A percentile compares a stretch with the other conserved stretches of the same genome.
phyloP scores from a whole-genome alignment of 106 monocot species.

The Gastrodia elata region DNA sequence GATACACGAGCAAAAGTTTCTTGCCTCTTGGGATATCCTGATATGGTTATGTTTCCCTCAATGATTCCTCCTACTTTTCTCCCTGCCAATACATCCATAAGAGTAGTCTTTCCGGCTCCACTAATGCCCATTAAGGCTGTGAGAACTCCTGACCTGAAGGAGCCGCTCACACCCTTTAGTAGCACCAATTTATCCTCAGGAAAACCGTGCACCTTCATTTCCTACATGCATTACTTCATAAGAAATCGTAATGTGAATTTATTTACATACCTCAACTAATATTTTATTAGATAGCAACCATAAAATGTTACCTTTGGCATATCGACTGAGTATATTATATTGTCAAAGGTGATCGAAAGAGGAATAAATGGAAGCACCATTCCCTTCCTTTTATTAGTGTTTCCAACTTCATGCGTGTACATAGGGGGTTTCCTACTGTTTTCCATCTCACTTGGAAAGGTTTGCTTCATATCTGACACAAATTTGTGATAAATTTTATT shows the following conservation, averaged over 20 bases:
- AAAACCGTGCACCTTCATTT: conserved; percentile 20
- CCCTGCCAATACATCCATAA: conserved; percentile 28
- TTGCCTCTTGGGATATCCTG: conserved; percentile 29
- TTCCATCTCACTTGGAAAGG: neutral
- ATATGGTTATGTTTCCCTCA: conserved; percentile 24
- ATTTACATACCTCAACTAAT: neutral
- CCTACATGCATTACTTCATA: conserved; percentile 13
- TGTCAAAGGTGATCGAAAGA: conserved; percentile 13
- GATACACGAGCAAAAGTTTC: conserved; percentile 35
- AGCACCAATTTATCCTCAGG: conserved; percentile 16
- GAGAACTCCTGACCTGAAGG: conserved; percentile 29
- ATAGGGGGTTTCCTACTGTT: neutral
- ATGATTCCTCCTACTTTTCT: conserved; percentile 32
- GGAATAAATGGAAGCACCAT: conserved; percentile 21
- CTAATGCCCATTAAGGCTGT: conserved; percentile 31
- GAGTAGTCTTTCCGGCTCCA: conserved; percentile 34
- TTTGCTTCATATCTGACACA: no score
- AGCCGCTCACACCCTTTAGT: conserved; percentile 27
- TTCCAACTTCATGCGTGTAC: neutral
- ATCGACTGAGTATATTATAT: conserved; percentile 25
- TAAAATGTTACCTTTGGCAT: conserved; percentile 15
- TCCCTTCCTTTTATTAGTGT: conserved; percentile 6
- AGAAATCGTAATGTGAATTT: neutral
- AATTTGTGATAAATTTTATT: neutral
- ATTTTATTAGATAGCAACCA: neutral